A percentile compares a stretch with the other conserved stretches of the same genome.
Evolutionary conservation across 164 flowering plant species (phyloP).

Genomic region (Stephania yunnanensis): DNA sequence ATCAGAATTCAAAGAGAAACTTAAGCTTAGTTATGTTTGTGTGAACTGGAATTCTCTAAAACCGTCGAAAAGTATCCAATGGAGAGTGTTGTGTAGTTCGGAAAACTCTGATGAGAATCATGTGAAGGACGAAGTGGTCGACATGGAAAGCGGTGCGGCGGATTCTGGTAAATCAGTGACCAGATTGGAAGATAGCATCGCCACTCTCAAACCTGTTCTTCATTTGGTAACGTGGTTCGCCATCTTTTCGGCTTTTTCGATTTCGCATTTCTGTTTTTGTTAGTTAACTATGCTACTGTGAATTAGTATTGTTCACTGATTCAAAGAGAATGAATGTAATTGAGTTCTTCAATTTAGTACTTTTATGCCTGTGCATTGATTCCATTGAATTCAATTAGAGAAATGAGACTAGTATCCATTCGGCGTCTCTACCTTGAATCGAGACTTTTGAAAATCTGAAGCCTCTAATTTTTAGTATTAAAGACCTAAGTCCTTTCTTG

Average conservation of each 20-base stretch:
- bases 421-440: background rate
- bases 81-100: constrained; percentile 19
- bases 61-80: constrained; percentile 5
- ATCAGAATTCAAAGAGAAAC: constrained; percentile 15
- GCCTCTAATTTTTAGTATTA: background rate
- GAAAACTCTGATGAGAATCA: constrained; percentile 17
- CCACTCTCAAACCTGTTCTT: constrained; percentile 33
- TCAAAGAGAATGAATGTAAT: too few relatives aligned
- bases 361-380: background rate
- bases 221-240: constrained; percentile 27
- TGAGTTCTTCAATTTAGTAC: background rate
- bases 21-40: constrained; percentile 9
- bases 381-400: background rate
- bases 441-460: background rate
- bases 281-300: background rate
- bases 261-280: background rate
- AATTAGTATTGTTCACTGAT: too few relatives aligned
- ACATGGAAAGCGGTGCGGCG: constrained; percentile 7
- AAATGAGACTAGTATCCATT: background rate
- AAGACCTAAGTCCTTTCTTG: background rate
- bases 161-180: constrained; percentile 17
- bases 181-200: constrained; percentile 29
- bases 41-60: constrained; percentile 14
- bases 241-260: background rate
- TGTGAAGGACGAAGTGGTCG: constrained; percentile 12